phyloP scores from a whole-genome alignment of 139 green algal species.

The Chlamydomonas schloesseri region DNA sequence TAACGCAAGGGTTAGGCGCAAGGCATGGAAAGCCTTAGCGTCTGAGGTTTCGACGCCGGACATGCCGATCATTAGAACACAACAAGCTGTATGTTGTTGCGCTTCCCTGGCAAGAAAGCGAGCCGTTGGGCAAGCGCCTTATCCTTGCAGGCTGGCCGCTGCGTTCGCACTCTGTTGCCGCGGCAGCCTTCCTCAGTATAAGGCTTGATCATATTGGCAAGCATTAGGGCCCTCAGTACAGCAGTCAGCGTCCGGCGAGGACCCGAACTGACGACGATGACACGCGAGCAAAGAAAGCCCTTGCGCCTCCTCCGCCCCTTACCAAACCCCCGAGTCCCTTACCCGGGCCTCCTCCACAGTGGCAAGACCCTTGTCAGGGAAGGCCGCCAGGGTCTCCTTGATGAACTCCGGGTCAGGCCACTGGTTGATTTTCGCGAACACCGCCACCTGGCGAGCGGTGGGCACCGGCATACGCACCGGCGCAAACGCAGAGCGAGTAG shows the following conservation, averaged over 20 bases:
- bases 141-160: too few relatives aligned
- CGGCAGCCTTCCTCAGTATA: too few relatives aligned
- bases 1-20: too few relatives aligned
- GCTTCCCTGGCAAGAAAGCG: neutral
- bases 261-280: neutral
- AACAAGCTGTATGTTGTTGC: neutral
- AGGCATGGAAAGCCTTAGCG: too few relatives aligned
- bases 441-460: neutral
- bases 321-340: neutral
- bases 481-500: neutral
- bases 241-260: too few relatives aligned
- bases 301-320: too few relatives aligned
- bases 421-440: neutral
- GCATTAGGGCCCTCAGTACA: too few relatives aligned
- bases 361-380: conserved; percentile 79
- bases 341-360: conserved; percentile 82
- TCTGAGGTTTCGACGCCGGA: too few relatives aligned
- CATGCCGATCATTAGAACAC: too few relatives aligned
- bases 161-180: too few relatives aligned
- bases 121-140: neutral
- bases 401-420: conserved; percentile 67
- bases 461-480: neutral
- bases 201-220: too few relatives aligned
- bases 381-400: conserved; percentile 58
- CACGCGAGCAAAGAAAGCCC: neutral